Evolutionary conservation across 805 yeast species (phyloP).

Genomic region (Myxozyma sirexii): DNA sequence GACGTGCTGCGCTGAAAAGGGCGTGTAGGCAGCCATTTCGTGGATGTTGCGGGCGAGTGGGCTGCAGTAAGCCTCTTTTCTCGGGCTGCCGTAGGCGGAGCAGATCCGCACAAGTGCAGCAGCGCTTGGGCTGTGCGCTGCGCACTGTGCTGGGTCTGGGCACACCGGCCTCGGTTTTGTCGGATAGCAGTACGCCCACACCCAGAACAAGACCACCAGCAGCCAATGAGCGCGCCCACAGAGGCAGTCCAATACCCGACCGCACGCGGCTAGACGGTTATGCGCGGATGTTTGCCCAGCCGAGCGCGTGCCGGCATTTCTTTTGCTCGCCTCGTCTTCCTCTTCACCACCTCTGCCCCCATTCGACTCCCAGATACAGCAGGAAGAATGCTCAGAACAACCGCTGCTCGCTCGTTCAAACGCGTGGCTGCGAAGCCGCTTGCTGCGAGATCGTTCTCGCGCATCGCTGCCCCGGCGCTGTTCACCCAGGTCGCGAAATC

Average conservation of each 20-base stretch:
- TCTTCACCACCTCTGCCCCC: neutral
- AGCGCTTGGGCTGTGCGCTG: neutral
- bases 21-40: constrained; percentile 8
- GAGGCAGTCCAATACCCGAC: constrained; percentile 5
- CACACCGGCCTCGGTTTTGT: neutral
- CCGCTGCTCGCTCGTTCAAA: constrained; percentile 10
- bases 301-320: constrained; percentile 5
- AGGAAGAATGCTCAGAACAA: constrained; percentile 16
- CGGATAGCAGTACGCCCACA: neutral
- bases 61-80: neutral
- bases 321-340: neutral
- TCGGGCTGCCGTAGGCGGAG: neutral
- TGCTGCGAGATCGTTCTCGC: neutral
- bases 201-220: neutral
- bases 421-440: neutral
- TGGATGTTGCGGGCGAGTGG: neutral
- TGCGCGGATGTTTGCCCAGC: constrained; percentile 7
- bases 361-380: neutral
- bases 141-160: constrained; percentile 1
- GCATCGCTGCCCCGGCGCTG: neutral
- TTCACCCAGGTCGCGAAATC: neutral
- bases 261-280: constrained; percentile 1
- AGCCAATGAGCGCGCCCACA: constrained; percentile 3
- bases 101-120: neutral
- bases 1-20: constrained; percentile 48